Percentiles rank a stretch among this genome's conserved stretches.
These are phyloP conservation scores for Turnera subulata DNA, from an alignment of 345 rosid species.

Conservation along the genomic window DNA sequence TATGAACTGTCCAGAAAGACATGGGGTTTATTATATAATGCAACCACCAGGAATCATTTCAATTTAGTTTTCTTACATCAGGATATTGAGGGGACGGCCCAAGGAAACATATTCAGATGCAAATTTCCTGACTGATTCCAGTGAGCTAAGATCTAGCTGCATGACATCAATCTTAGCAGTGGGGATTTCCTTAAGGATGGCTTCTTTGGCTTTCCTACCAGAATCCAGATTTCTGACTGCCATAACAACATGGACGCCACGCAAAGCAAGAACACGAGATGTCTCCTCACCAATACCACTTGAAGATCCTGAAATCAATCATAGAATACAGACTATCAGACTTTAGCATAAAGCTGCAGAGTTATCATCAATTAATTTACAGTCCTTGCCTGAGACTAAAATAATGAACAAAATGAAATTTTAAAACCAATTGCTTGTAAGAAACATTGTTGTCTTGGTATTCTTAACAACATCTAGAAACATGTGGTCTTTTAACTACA, in stretches of 20 bases:
- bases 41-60: not conserved
- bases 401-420: too few relatives aligned
- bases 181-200: constrained; percentile 24
- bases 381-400: too few relatives aligned
- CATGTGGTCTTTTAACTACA: too few relatives aligned
- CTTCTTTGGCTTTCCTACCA: constrained; percentile 29
- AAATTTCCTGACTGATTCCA: constrained; percentile 37
- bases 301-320: constrained; percentile 29
- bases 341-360: too few relatives aligned
- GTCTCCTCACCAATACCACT: constrained; percentile 42
- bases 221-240: constrained; percentile 31
- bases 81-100: constrained; percentile 35
- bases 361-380: too few relatives aligned
- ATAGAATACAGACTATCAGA: too few relatives aligned
- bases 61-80: constrained; percentile 27
- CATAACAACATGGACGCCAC: constrained; percentile 27
- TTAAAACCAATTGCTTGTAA: too few relatives aligned
- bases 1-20: too few relatives aligned
- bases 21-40: too few relatives aligned
- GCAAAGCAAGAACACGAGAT: constrained; percentile 31
- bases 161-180: constrained; percentile 27
- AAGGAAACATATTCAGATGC: constrained; percentile 26
- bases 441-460: too few relatives aligned
- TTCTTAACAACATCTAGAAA: too few relatives aligned
- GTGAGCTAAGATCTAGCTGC: constrained; percentile 39